Evolutionary conservation across 2,329 filamentous ascomycete genomes (phyloP).

Genomic region (Calonectria pseudoturangicola): DNA sequence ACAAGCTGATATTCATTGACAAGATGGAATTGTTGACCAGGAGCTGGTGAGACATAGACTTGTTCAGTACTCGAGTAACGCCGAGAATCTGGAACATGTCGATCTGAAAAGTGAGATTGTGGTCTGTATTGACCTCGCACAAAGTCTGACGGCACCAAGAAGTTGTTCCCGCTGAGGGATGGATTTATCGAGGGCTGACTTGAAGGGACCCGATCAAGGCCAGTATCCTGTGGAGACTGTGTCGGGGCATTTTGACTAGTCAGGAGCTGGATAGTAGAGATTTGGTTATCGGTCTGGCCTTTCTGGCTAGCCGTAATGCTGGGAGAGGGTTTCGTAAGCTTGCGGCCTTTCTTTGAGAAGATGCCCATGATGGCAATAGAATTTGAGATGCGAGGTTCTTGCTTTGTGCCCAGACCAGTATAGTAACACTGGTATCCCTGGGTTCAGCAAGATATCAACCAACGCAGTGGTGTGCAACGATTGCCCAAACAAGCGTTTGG

Average conservation of each 20-base stretch:
- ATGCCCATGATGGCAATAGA: background rate
- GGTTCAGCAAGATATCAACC: background rate
- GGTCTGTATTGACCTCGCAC: background rate
- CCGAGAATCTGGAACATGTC: too few relatives aligned
- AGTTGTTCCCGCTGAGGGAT: background rate
- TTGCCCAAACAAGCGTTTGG: background rate
- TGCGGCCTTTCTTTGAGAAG: slow-evolving; percentile 12
- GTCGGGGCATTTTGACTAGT: background rate
- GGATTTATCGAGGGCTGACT: background rate
- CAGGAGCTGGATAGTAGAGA: background rate
- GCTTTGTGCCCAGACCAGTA: background rate
- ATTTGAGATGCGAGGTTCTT: background rate
- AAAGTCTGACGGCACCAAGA: background rate
- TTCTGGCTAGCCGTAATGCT: background rate
- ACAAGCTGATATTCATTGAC: too few relatives aligned
- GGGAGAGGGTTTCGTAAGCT: background rate
- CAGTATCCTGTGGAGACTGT: background rate
- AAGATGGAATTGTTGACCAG: too few relatives aligned
- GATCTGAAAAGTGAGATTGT: background rate
- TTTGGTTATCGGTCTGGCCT: background rate
- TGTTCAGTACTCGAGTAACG: too few relatives aligned
- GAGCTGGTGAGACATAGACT: too few relatives aligned
- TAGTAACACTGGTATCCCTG: background rate
- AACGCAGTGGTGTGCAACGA: background rate
- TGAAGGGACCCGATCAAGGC: background rate